A percentile compares a stretch with the other conserved stretches of the same genome.
Evolutionary conservation across 2,329 filamentous ascomycete genomes (phyloP).

Genomic region (Eurotiales sp.): DNA sequence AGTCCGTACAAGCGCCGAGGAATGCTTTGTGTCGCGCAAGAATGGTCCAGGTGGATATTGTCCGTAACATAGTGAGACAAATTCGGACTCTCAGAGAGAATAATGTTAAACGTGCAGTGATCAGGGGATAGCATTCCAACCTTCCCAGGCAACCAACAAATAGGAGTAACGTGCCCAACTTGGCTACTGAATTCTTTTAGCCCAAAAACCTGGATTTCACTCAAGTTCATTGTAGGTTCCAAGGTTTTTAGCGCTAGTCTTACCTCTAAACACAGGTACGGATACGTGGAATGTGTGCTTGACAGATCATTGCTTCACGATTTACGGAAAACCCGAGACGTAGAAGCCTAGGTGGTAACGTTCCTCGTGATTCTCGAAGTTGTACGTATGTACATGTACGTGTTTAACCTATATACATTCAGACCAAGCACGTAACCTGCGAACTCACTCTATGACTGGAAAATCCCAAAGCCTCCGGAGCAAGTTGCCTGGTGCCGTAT

Average conservation of each 20-base stretch:
- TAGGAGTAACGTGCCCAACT: too few relatives aligned
- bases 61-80: too few relatives aligned
- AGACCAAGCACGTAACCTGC: background rate
- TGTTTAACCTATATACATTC: too few relatives aligned
- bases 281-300: background rate
- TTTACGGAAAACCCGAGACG: too few relatives aligned
- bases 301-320: background rate
- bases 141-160: background rate
- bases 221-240: too few relatives aligned
- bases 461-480: conserved; percentile 39
- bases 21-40: background rate
- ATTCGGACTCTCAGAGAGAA: too few relatives aligned
- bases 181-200: too few relatives aligned
- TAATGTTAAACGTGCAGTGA: background rate
- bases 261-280: background rate
- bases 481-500: conserved; percentile 34
- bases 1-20: background rate
- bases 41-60: background rate
- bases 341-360: too few relatives aligned
- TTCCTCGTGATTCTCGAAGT: too few relatives aligned
- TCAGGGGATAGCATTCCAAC: background rate
- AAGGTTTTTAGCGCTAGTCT: too few relatives aligned
- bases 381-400: too few relatives aligned
- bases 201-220: background rate
- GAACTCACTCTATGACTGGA: background rate